These are phyloP conservation scores for Myotisia sp. DNA, from an alignment of 2,329 filamentous ascomycete species.

Conservation along the genomic window DNA sequence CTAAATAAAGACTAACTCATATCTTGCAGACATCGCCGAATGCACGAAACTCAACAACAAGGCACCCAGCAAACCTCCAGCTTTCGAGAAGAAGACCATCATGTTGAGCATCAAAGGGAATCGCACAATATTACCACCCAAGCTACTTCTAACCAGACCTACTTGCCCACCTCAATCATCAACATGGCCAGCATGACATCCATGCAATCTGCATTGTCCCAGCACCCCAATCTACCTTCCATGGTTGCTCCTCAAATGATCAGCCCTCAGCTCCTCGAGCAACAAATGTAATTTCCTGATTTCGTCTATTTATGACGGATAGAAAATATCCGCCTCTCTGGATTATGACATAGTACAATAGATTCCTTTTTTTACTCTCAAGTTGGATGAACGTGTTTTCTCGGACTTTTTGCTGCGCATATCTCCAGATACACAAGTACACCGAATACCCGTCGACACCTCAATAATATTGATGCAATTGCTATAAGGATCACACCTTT, in stretches of 20 bases:
- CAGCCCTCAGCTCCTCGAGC: slow-evolving; percentile 29
- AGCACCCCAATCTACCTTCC: slow-evolving; percentile 26
- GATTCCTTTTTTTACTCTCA: too few species aligned
- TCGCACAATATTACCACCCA: background rate
- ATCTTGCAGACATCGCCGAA: slow-evolving; percentile 48
- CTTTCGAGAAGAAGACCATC: slow-evolving; percentile 62
- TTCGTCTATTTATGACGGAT: too few species aligned
- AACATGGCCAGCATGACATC: slow-evolving; percentile 24
- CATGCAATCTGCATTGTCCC: slow-evolving; percentile 24
- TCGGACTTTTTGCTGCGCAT: too few species aligned
- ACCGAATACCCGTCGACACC: too few species aligned
- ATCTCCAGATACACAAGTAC: too few species aligned
- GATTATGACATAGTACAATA: too few species aligned
- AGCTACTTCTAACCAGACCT: slow-evolving; percentile 8
- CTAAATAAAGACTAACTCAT: background rate
- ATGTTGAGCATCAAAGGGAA: slow-evolving; percentile 68
- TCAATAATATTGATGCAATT: too few species aligned
- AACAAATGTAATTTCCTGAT: slow-evolving; percentile 25
- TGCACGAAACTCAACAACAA: slow-evolving; percentile 62
- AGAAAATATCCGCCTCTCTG: too few species aligned
- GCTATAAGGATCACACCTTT: too few species aligned
- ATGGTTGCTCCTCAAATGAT: slow-evolving; percentile 31
- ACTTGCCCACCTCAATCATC: slow-evolving; percentile 19
- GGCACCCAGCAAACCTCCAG: slow-evolving; percentile 31
- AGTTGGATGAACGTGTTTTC: too few species aligned